These are phyloP conservation scores for Xanthoconium separans DNA, from an alignment of 1,284 basidiomycete genomes.

Conservation along the genomic window DNA sequence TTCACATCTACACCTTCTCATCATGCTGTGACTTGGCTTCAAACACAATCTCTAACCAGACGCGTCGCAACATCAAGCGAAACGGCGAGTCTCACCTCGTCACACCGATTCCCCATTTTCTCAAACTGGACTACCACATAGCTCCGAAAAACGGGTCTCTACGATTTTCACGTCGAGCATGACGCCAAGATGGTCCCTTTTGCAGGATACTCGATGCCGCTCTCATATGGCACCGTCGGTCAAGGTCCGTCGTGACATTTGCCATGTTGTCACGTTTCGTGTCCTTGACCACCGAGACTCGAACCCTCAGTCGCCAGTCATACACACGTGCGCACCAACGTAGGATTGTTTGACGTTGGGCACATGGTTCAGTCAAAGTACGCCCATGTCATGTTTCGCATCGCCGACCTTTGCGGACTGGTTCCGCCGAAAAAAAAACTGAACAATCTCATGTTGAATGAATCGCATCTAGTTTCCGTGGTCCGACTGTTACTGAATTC, in stretches of 20 bases:
- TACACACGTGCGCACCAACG: slow-evolving; percentile 81
- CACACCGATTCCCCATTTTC: background rate
- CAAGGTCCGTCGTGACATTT: slow-evolving; percentile 56
- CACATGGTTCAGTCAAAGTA: slow-evolving; percentile 95
- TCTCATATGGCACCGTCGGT: slow-evolving; percentile 81
- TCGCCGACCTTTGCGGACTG: background rate
- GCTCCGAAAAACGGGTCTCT: slow-evolving; percentile 66
- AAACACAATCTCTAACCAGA: slow-evolving; percentile 6
- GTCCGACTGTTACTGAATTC: slow-evolving; percentile 73
- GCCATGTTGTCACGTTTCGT: slow-evolving; percentile 7
- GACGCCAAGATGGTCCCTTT: slow-evolving; percentile 97
- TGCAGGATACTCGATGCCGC: slow-evolving; percentile 94
- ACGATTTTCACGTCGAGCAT: slow-evolving; percentile 86
- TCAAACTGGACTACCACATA: slow-evolving; percentile 3
- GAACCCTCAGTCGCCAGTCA: slow-evolving; percentile 78
- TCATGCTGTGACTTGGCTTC: background rate
- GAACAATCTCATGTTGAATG: background rate
- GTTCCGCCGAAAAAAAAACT: background rate
- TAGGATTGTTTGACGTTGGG: slow-evolving; percentile 95
- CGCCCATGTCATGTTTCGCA: slow-evolving; percentile 10
- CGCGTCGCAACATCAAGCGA: slow-evolving; percentile 21
- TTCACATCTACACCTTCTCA: background rate
- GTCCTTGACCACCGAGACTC: slow-evolving; percentile 8
- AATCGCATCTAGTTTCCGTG: slow-evolving; percentile 52
- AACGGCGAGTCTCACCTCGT: slow-evolving; percentile 11